These are phyloP conservation scores for Psilocybe subaeruginosa DNA, from an alignment of 768 basidiomycete species.

Conservation along the genomic window DNA sequence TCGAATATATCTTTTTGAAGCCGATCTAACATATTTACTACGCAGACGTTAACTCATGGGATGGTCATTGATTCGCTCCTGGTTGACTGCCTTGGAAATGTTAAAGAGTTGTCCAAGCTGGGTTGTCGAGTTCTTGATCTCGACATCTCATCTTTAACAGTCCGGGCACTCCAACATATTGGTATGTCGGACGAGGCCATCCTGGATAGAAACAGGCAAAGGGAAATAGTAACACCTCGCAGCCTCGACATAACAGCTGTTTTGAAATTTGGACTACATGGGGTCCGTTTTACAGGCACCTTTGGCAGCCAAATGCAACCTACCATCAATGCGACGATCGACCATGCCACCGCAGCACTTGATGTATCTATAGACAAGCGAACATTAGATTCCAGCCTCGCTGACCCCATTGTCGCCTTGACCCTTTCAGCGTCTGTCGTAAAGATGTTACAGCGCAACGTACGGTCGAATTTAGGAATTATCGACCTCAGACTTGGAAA, in stretches of 20 bases:
- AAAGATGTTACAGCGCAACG: slow-evolving; percentile 11
- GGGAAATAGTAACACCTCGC: slow-evolving; percentile 23
- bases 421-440: slow-evolving; percentile 17
- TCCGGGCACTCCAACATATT: slow-evolving; percentile 54
- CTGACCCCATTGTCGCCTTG: slow-evolving; percentile 30
- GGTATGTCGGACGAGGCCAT: slow-evolving; percentile 36
- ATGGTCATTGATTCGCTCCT: slow-evolving; percentile 47
- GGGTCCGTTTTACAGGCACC: slow-evolving; percentile 25
- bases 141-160: slow-evolving; percentile 37
- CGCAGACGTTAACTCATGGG: slow-evolving; percentile 37
- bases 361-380: slow-evolving; percentile 36
- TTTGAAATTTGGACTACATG: slow-evolving; percentile 23
- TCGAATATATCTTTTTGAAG: neutral
- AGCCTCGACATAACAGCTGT: slow-evolving; percentile 35
- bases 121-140: slow-evolving; percentile 42
- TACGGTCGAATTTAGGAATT: slow-evolving; percentile 19
- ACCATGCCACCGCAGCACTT: slow-evolving; percentile 24
- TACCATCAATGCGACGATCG: slow-evolving; percentile 24
- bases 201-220: slow-evolving; percentile 26
- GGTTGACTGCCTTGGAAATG: slow-evolving; percentile 30
- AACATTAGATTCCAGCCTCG: slow-evolving; percentile 23
- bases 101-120: slow-evolving; percentile 7
- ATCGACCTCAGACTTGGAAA: slow-evolving; percentile 37
- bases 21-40: neutral
- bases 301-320: slow-evolving; percentile 15